A percentile compares a stretch with the other conserved stretches of the same genome.
Conservation (phyloP, 345 rosid species). For the Citrus maxima region DNA sequence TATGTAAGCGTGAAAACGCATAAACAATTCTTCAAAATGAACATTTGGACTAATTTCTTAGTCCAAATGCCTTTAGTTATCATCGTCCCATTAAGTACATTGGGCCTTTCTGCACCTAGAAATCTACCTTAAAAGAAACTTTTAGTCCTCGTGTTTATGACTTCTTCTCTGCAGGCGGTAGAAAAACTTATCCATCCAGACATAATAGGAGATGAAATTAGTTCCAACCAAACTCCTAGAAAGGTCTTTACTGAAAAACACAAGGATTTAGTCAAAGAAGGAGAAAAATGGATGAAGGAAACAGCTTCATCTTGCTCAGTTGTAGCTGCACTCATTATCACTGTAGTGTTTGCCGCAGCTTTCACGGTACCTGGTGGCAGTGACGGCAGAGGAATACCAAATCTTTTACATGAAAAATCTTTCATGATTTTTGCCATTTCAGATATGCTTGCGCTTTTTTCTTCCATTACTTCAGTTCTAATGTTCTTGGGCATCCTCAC, state of each 20-base stretch:
- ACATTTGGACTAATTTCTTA: too few relatives aligned
- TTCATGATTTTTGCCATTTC: neutral
- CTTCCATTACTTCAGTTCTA: neutral
- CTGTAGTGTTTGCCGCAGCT: neutral
- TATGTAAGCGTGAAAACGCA: too few relatives aligned
- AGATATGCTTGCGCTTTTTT: neutral
- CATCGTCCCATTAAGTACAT: rapidly evolving
- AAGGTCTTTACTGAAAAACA: neutral
- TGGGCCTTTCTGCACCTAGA: neutral
- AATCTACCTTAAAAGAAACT: too few relatives aligned
- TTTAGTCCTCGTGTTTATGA: too few relatives aligned
- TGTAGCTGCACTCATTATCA: neutral
- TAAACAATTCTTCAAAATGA: too few relatives aligned
- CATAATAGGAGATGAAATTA: too few relatives aligned
- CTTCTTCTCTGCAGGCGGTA: too few relatives aligned
- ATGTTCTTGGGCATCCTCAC: slow-evolving; percentile 8
- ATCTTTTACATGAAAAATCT: neutral
- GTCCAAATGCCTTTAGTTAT: too few relatives aligned
- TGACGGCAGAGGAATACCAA: neutral
- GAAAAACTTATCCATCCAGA: too few relatives aligned
- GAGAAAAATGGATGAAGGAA: neutral
- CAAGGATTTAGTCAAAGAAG: neutral
- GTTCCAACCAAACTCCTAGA: neutral
- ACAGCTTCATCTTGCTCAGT: neutral
- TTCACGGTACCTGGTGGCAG: neutral